A percentile compares a stretch with the other conserved stretches of the same genome.
These are phyloP conservation scores for Chlorella vulgaris DNA, from an alignment of 139 green algal genomes.

Conservation along the genomic window DNA sequence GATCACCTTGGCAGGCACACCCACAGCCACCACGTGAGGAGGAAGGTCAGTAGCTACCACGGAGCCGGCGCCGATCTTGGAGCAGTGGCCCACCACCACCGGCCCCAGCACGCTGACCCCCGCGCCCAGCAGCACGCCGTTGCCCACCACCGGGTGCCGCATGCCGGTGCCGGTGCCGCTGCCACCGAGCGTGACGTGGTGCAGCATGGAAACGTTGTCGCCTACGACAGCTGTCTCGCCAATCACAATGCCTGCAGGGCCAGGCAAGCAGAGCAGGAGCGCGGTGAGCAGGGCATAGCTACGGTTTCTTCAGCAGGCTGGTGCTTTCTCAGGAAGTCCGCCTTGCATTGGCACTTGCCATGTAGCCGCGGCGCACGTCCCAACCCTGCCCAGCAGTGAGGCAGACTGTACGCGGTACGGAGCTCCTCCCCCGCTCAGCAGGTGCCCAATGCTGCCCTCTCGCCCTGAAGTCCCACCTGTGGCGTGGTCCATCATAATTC, in stretches of 20 bases:
- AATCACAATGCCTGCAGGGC: slow-evolving; percentile 74
- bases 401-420: no score
- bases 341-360: no score
- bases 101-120: slow-evolving; percentile 85
- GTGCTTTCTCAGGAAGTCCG: no score
- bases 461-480: no score
- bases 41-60: slow-evolving; percentile 87
- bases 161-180: slow-evolving; percentile 79
- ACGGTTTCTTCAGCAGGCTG: no score
- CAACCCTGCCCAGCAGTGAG: no score
- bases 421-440: no score
- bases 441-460: no score
- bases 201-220: slow-evolving; percentile 94
- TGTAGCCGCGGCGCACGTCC: no score
- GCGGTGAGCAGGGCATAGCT: no score
- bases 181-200: slow-evolving; percentile 93
- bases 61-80: slow-evolving; percentile 85
- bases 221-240: slow-evolving; percentile 94
- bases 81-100: slow-evolving; percentile 74
- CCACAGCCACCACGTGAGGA: slow-evolving; percentile 85
- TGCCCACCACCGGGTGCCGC: slow-evolving; percentile 76
- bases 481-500: slow-evolving; percentile 97
- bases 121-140: slow-evolving; percentile 89
- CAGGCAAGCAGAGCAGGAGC: not conserved
- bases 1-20: slow-evolving; percentile 84